Evolutionary conservation across 306 rosid genomes (phyloP).

Genomic region (Vigna radiata): DNA sequence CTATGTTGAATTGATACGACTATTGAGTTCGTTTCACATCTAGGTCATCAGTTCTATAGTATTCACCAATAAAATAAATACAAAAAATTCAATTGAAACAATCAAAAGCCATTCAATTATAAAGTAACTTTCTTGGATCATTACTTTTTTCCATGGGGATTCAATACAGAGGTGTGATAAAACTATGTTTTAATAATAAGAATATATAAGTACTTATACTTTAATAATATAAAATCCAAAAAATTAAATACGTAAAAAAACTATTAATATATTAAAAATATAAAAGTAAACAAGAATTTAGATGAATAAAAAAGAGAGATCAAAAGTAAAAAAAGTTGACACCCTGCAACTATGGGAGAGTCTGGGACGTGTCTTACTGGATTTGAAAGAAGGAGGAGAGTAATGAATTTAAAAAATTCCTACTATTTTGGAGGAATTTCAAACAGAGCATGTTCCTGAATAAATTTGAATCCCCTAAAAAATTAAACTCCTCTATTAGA

Average conservation of each 20-base stretch:
- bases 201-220: background rate
- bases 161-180: background rate
- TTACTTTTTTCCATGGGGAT: background rate
- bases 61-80: background rate
- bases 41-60: background rate
- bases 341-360: too few relatives aligned
- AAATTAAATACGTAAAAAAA: background rate
- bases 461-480: background rate
- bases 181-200: background rate
- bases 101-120: too few relatives aligned
- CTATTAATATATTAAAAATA: too few relatives aligned
- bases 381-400: background rate
- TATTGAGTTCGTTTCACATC: background rate
- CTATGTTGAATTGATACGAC: background rate
- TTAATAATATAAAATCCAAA: background rate
- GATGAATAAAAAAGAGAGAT: background rate
- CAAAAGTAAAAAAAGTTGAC: too few relatives aligned
- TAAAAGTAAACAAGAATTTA: too few relatives aligned
- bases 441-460: background rate
- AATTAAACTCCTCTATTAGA: too few relatives aligned
- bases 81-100: background rate
- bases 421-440: background rate
- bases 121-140: background rate
- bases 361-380: background rate
- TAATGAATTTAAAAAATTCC: background rate